A percentile compares a stretch with the other conserved stretches of the same genome.
Evolutionary conservation across 2,329 filamentous ascomycete species (phyloP).

Genomic region (Elsinoe perseae): DNA sequence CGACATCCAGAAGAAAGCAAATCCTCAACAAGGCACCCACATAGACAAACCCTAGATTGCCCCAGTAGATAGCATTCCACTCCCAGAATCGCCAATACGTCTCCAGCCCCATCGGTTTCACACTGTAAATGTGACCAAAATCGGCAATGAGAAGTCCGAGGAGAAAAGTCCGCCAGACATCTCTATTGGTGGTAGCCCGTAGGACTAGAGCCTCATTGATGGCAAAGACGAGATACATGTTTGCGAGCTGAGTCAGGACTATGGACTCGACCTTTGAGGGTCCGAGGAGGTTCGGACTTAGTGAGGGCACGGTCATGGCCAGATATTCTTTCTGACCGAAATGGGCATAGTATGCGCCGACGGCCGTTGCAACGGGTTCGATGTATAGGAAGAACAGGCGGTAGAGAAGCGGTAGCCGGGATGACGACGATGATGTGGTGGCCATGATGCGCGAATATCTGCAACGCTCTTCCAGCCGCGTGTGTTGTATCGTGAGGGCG

Average conservation of each 20-base stretch:
- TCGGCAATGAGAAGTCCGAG: constrained; percentile 65
- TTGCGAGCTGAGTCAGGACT: constrained; percentile 65
- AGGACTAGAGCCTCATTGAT: constrained; percentile 71
- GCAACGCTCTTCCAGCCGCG: constrained; percentile 3
- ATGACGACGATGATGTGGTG: constrained; percentile 29
- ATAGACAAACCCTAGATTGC: constrained; percentile 33
- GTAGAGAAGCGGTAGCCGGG: constrained; percentile 54
- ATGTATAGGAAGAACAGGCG: constrained; percentile 67
- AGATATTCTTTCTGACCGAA: constrained; percentile 53
- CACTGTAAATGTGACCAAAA: constrained; percentile 63
- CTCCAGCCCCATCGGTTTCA: constrained; percentile 49
- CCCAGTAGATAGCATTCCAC: constrained; percentile 33
- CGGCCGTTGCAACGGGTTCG: constrained; percentile 52
- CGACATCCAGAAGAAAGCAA: constrained; percentile 30
- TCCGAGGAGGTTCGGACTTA: constrained; percentile 33
- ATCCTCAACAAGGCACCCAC: constrained; percentile 28
- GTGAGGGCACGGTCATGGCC: constrained; percentile 51
- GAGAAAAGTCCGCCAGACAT: constrained; percentile 63
- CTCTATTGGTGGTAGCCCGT: constrained; percentile 57
- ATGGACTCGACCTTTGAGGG: constrained; percentile 54
- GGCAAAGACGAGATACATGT: constrained; percentile 69
- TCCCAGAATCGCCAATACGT: constrained; percentile 37
- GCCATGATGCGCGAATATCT: constrained; percentile 14
- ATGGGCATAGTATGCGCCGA: constrained; percentile 48
- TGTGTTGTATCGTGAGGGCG: not conserved